Percentiles rank a stretch among this genome's conserved stretches.
Evolutionary conservation across 2,329 filamentous ascomycete species (phyloP).

Genomic region (Didymella pinodella): DNA sequence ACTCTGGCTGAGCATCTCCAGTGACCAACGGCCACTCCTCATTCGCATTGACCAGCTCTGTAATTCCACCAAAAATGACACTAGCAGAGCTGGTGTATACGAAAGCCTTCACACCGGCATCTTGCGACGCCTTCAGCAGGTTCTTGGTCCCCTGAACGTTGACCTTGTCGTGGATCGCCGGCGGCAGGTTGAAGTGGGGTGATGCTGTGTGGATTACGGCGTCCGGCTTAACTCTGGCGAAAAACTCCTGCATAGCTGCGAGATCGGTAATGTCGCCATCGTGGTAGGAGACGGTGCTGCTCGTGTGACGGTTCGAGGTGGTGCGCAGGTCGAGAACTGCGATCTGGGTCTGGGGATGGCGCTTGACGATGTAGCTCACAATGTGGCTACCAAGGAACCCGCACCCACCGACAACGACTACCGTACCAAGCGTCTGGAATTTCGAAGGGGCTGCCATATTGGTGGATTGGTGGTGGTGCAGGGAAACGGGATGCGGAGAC

Average conservation of each 20-base stretch:
- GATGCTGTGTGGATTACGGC: slow-evolving; percentile 61
- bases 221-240: slow-evolving; percentile 55
- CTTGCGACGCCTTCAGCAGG: slow-evolving; percentile 57
- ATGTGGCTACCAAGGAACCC: slow-evolving; percentile 62
- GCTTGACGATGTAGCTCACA: slow-evolving; percentile 55
- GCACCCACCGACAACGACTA: slow-evolving; percentile 60
- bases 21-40: slow-evolving; percentile 58
- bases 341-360: slow-evolving; percentile 54
- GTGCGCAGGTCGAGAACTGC: slow-evolving; percentile 59
- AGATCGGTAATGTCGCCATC: slow-evolving; percentile 60
- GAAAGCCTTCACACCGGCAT: slow-evolving; percentile 60
- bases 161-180: slow-evolving; percentile 58
- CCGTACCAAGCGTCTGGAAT: slow-evolving; percentile 53
- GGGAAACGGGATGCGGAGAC: slow-evolving; percentile 27
- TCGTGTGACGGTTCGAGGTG: slow-evolving; percentile 50
- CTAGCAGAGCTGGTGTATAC: slow-evolving; percentile 62
- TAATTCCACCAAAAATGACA: slow-evolving; percentile 56
- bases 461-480: slow-evolving; percentile 23
- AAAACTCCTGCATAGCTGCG: slow-evolving; percentile 52
- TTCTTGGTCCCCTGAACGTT: slow-evolving; percentile 61
- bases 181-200: slow-evolving; percentile 51
- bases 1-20: slow-evolving; percentile 58
- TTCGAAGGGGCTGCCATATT: slow-evolving; percentile 30
- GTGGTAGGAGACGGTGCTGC: slow-evolving; percentile 57
- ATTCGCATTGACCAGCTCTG: slow-evolving; percentile 59